Evolutionary conservation across 106 monocot genomes (phyloP).

Genomic region (Amphibolis antarctica): DNA sequence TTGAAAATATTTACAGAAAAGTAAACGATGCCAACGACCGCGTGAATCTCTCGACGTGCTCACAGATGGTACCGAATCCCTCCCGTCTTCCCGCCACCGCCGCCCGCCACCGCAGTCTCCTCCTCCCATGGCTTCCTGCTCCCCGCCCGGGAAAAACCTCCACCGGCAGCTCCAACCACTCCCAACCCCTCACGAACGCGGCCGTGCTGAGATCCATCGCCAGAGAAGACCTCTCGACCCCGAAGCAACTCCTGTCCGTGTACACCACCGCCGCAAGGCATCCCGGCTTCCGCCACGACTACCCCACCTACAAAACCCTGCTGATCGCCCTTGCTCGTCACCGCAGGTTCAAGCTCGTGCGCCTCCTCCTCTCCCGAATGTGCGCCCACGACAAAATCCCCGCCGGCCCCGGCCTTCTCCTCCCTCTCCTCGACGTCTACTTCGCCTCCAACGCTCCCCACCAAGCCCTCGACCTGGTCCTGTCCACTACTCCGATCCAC

Average conservation of each 20-base stretch:
- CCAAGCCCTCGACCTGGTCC: background rate
- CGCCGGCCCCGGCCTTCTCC: slow-evolving; percentile 2
- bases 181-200: slow-evolving; percentile 1
- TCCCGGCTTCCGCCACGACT: slow-evolving; percentile 13
- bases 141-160: too few relatives aligned
- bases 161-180: background rate
- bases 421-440: slow-evolving; percentile 6
- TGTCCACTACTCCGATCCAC: background rate
- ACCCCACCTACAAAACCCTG: slow-evolving; percentile 8
- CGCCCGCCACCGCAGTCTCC: background rate
- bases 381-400: background rate
- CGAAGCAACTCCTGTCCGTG: slow-evolving; percentile 10
- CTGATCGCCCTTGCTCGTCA: background rate
- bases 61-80: background rate
- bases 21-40: too few relatives aligned
- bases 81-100: slow-evolving; percentile 8
- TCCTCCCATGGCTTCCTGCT: slow-evolving; percentile 13
- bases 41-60: too few relatives aligned
- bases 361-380: slow-evolving; percentile 14
- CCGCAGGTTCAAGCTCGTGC: background rate
- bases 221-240: background rate
- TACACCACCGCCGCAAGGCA: slow-evolving; percentile 5
- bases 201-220: background rate
- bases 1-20: too few relatives aligned
- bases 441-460: background rate